Base-by-base conservation (phyloP, 106 monocot genomes). In the Vanilla planifolia region DNA sequence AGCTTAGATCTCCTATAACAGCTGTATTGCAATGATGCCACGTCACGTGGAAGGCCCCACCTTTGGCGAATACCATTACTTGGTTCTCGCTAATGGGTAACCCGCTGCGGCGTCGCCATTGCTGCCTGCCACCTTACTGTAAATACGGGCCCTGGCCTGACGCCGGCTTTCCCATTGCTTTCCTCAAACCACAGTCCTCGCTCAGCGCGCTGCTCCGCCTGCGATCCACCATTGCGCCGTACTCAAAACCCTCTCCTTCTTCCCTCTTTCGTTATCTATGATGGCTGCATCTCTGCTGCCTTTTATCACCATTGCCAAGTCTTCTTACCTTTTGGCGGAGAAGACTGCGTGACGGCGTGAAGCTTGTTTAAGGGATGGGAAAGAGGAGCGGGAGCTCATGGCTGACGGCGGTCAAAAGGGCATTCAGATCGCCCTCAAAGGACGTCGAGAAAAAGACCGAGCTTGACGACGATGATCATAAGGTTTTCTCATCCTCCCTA, bases 391-490 rank as follows among this genome's bases (percentile, higher is more conserved):
- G 76, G 55, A 84, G 74, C 80, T 91, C 91, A 6, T 98, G 96
- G 96, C 59, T 98, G 63, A 88, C 84, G 48, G 96, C 96, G 11
- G 87, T 98, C 61, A 98, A 88, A 56, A 61, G 96, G 39, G 96
- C 88, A 33, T 91, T 98, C 71, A 62, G 96, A 29, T 98, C 96
- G 14, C 77, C 96, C 24, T 80, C 96, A 64, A 90, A 86, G 57
- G 82, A 89, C 55, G 61, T 68, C 3, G 73, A 70, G 28, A 73
- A 60, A 68, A 78, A 66, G 34, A 10, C 42, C 39, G 26, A 41
- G 0, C 39, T 2, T 25, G 60, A 60, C 16, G 60, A 51, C 20
- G 27, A 65, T 9, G 22, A 34, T 4, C 17, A 2, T 34, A 57
- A 34, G 57, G 57, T 57, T 21, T 6, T 11, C 30, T 30, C 53